Percentiles rank a stretch among this genome's conserved stretches.
These are phyloP conservation scores for Pseudocercospora fijiensis DNA, from an alignment of 2,329 filamentous ascomycete species.

Conservation along the genomic window DNA sequence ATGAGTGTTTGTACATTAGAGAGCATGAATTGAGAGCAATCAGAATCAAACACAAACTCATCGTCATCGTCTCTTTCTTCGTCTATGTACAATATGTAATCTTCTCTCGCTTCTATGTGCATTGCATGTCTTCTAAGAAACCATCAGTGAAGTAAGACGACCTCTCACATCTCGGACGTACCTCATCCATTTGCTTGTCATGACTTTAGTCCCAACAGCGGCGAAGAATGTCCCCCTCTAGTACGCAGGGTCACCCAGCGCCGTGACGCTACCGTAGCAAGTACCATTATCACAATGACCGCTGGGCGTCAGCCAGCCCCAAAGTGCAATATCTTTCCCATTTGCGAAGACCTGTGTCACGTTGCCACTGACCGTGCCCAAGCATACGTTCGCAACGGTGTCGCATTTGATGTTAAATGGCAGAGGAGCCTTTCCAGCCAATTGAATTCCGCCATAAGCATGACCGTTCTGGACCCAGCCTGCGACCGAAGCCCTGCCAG, in stretches of 20 bases:
- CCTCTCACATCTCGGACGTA: too few relatives aligned
- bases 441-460: slow-evolving; percentile 12
- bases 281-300: slow-evolving; percentile 14
- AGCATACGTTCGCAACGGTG: slow-evolving; percentile 8
- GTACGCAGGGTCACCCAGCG: slow-evolving; percentile 20
- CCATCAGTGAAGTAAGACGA: too few relatives aligned
- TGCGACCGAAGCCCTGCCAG: slow-evolving; percentile 16
- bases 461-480: slow-evolving; percentile 21
- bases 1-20: slow-evolving; percentile 3
- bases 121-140: too few relatives aligned
- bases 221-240: neutral
- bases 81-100: neutral
- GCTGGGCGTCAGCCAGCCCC: slow-evolving; percentile 19
- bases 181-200: too few relatives aligned
- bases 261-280: slow-evolving; percentile 13
- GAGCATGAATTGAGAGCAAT: neutral
- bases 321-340: slow-evolving; percentile 18
- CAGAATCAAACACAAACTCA: neutral
- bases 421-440: slow-evolving; percentile 13
- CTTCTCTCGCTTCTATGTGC: neutral
- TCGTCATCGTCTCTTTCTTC: neutral
- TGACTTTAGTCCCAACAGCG: too few relatives aligned
- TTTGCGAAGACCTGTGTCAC: slow-evolving; percentile 20
- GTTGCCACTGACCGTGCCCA: slow-evolving; percentile 17
- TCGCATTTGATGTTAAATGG: slow-evolving; percentile 22